Evolutionary conservation across 2,329 filamentous ascomycete genomes (phyloP).

Genomic region (Elsinoe necatrix): DNA sequence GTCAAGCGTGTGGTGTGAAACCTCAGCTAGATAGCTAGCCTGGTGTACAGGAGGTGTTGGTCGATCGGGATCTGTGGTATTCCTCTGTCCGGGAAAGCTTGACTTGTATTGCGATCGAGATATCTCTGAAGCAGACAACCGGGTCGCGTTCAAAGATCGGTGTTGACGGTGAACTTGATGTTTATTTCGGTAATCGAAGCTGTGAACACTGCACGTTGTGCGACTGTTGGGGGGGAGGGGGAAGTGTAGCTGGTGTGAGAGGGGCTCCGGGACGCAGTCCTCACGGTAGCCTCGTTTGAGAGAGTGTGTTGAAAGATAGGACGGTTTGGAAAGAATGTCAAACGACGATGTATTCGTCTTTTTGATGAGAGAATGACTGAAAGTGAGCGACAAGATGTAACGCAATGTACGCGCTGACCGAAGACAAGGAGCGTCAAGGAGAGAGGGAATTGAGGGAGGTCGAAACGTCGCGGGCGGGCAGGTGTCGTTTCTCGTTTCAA

Average conservation of each 20-base stretch:
- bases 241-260: background rate
- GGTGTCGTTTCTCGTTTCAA: constrained; percentile 15
- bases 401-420: constrained; percentile 14
- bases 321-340: background rate
- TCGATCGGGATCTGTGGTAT: background rate
- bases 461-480: constrained; percentile 13
- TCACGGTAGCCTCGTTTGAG: constrained; percentile 13
- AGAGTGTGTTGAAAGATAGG: constrained; percentile 13
- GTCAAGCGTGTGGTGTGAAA: background rate
- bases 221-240: background rate
- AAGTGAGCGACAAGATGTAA: constrained; percentile 13
- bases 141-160: constrained; percentile 14
- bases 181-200: background rate
- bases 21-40: constrained; percentile 12
- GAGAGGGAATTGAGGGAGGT: constrained; percentile 12
- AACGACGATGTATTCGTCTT: constrained; percentile 6
- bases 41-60: constrained; percentile 12
- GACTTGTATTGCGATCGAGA: background rate
- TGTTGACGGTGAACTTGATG: background rate
- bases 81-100: background rate
- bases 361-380: constrained; percentile 14
- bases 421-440: constrained; percentile 16
- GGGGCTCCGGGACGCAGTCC: constrained; percentile 13
- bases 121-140: constrained; percentile 14
- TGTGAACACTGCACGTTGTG: background rate